Evolutionary conservation across 768 basidiomycete species (phyloP), one percentile per base, ranked within the genome.

Genomic region (Austroboletus eburneus): DNA sequence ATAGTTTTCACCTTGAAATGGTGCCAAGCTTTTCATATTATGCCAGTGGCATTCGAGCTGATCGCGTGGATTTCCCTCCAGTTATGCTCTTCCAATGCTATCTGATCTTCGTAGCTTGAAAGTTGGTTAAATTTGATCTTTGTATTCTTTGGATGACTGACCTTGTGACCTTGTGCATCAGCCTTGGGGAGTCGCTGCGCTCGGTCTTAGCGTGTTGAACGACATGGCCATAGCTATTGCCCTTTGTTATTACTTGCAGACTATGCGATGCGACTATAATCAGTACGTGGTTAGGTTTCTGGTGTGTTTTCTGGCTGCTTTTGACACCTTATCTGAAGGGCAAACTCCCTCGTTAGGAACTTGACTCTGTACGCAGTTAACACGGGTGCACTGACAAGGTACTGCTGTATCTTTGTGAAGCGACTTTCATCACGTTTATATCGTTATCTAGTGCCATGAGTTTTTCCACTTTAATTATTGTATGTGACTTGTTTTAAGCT

Each of bases 351-450:
- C n/a, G 73, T 84, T 29, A 79, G 76, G 49, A 71, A 56, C 3
- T 63, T 85, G 24, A 78, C 69, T 8, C 55, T 79, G n/a, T 82
- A 82, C 48, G 80, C 82, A 14, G 64, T 85, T 34, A 81, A 79
- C 50, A 84, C 81, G 0, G 83, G 83, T 17, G 66, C 69, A 5
- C 43, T 87, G 30, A 85, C 83, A n/a, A 79, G 79, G 83, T 78
- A 55, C 10, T 41, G 49, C 53, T 35, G 4, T 18, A 9, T 12
- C 8, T 18, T 16, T 20, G 29, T 25, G 30, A 13, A 29, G 32
- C 41, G 10, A 21, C 32, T 35, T 39, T 14, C 9, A 18, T 14
- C 24, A 10, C 22, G 18, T 27, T 51, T 34, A 57, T 29, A 18
- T 18, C 21, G 33, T 41, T 38, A 22, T 42, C 16, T 46, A 64